Percentiles rank a stretch among this genome's conserved stretches.
phyloP scores from a whole-genome alignment of 164 flowering plant genomes.

The Vitis riparia region DNA sequence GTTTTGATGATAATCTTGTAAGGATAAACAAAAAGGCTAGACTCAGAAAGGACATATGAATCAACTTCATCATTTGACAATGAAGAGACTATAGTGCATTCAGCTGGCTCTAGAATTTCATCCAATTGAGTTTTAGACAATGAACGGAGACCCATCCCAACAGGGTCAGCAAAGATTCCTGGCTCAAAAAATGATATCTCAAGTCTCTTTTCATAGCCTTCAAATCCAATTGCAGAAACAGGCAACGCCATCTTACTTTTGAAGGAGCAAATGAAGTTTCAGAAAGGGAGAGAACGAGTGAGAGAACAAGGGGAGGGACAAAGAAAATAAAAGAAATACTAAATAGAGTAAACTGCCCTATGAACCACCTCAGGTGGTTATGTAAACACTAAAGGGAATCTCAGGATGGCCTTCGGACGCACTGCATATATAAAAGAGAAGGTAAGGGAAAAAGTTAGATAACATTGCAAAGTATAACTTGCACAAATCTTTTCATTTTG shows the following conservation, averaged over 20 bases:
- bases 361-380: slow-evolving; percentile 21
- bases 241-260: slow-evolving; percentile 42
- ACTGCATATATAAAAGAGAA: slow-evolving; percentile 49
- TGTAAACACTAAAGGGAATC: slow-evolving; percentile 10
- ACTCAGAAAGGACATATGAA: slow-evolving; percentile 89
- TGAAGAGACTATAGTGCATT: slow-evolving; percentile 79
- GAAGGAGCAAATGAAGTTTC: slow-evolving; percentile 1
- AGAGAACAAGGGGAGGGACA: slow-evolving; percentile 13
- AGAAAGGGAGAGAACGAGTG: slow-evolving; percentile 2
- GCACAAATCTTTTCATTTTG: neutral
- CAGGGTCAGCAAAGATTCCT: slow-evolving; percentile 55
- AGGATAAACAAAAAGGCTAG: slow-evolving; percentile 80
- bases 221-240: slow-evolving; percentile 80
- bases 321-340: slow-evolving; percentile 3
- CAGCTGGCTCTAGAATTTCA: slow-evolving; percentile 69
- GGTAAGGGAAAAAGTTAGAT: neutral
- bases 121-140: slow-evolving; percentile 61
- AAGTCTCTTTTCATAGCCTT: slow-evolving; percentile 89
- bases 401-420: slow-evolving; percentile 90
- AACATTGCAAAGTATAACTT: too few relatives aligned
- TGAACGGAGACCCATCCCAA: slow-evolving; percentile 61
- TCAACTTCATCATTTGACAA: slow-evolving; percentile 62
- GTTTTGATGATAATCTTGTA: slow-evolving; percentile 86
- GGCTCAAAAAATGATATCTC: slow-evolving; percentile 71
- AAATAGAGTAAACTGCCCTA: slow-evolving; percentile 7